Conservation (phyloP, 2,329 filamentous ascomycete genomes). For the Penicillium digitatum region DNA sequence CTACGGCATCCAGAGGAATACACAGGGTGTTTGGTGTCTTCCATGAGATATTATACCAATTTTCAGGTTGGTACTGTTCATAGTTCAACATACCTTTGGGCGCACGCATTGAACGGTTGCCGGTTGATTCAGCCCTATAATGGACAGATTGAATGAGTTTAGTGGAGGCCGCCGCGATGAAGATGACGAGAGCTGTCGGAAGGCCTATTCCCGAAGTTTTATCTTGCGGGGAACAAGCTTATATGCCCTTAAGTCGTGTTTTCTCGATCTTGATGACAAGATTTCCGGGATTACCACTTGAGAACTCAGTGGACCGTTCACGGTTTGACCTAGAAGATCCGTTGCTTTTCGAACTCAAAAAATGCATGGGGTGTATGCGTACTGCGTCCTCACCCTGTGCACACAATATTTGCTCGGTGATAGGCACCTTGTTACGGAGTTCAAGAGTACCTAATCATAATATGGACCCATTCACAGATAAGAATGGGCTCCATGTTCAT, state of each 20-base stretch:
- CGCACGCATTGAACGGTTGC: slow-evolving; percentile 31
- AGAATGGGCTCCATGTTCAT: slow-evolving; percentile 29
- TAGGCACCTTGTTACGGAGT: slow-evolving; percentile 31
- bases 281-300: slow-evolving; percentile 34
- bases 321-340: slow-evolving; percentile 28
- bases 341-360: slow-evolving; percentile 35
- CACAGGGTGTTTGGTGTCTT: slow-evolving; percentile 28
- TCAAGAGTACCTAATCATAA: slow-evolving; percentile 32
- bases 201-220: slow-evolving; percentile 37
- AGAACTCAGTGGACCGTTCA: slow-evolving; percentile 28
- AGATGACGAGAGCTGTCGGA: slow-evolving; percentile 34
- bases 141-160: slow-evolving; percentile 37
- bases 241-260: slow-evolving; percentile 7
- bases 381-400: slow-evolving; percentile 29
- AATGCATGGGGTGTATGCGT: slow-evolving; percentile 36
- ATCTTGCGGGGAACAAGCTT: slow-evolving; percentile 32
- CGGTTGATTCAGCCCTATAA: slow-evolving; percentile 42
- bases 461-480: slow-evolving; percentile 30
- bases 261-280: slow-evolving; percentile 45
- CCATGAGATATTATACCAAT: slow-evolving; percentile 27
- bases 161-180: slow-evolving; percentile 36
- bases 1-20: slow-evolving; percentile 10
- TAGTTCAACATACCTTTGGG: slow-evolving; percentile 27
- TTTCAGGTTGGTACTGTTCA: slow-evolving; percentile 33
- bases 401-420: slow-evolving; percentile 29